Conservation (phyloP, 164 flowering plant species). For the Echeveria elegans region DNA sequence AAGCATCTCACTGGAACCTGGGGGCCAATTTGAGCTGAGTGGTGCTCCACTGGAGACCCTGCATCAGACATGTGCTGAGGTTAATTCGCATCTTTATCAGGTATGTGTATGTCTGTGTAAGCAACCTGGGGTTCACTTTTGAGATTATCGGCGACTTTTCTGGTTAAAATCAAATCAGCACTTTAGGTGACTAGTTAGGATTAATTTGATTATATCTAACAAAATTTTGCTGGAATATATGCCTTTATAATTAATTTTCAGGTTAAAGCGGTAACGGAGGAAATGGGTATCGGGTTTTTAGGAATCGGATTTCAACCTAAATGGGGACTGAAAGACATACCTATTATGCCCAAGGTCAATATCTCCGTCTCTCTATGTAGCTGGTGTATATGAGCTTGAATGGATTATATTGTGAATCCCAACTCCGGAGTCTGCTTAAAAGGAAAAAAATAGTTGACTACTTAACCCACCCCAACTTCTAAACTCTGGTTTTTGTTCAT, state of each 20-base stretch:
- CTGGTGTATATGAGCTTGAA: no score
- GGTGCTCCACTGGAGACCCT: slow-evolving; percentile 98
- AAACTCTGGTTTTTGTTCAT: background rate
- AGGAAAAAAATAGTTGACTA: background rate
- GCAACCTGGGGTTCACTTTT: background rate
- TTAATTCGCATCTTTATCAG: slow-evolving; percentile 98
- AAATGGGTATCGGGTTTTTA: slow-evolving; percentile 91
- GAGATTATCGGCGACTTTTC: background rate
- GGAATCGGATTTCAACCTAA: slow-evolving; percentile 98
- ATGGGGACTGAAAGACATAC: slow-evolving; percentile 81
- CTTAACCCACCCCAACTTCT: background rate
- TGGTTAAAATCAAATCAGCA: background rate
- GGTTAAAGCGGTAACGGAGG: slow-evolving; percentile 98
- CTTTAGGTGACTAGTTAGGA: background rate
- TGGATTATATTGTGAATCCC: background rate
- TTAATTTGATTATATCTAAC: background rate
- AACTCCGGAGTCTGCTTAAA: background rate
- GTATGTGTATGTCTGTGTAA: slow-evolving; percentile 40
- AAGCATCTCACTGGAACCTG: slow-evolving; percentile 97
- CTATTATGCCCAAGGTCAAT: slow-evolving; percentile 94
- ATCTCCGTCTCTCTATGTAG: background rate
- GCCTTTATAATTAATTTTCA: slow-evolving; percentile 13
- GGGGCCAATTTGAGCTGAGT: slow-evolving; percentile 99
- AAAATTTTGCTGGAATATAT: background rate
- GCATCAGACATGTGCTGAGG: slow-evolving; percentile 99